Evolutionary conservation across 148 eudicot species (phyloP), one percentile per base, ranked within the genome.

Genomic region (Rhododendron griersonianum): DNA sequence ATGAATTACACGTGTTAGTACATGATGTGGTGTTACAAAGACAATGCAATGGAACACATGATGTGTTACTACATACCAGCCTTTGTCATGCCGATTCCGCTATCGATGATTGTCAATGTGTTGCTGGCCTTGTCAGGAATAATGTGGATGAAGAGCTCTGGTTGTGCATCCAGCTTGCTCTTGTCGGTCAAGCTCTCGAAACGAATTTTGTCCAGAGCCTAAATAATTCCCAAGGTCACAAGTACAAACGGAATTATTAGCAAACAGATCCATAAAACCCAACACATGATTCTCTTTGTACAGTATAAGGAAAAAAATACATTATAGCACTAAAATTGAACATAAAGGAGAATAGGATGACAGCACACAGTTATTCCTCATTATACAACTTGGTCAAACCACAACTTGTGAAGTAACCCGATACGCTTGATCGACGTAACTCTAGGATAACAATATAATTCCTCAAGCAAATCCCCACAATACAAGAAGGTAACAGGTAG

Each of bases 51-150:
- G 3, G 47, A 81, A 11, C 4, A 30, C 15, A 7, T 18, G 15
- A 14, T 0, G 14, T 10, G 33, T n/a, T 3, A 16, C 0, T 23
- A 91, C 95, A 25, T 87, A 93, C 94, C 95, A 90, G 95, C 94
- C 55, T 92, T 93, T 30, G 95, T 93, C 95, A 93, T 92, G 47
- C 98, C 98, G 57, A 94, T 86, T 83, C 98, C 98, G 88, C 98
- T 94, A 90, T 94, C 98, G 85, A 94, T 79, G 75, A 94, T 92
- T 10, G 98, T 67, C 83, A 94, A 61, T 69, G 95, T 89, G 92
- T 88, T 89, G 84, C 83, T 90, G 81, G 95, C 30, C 92, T 93
- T 93, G 89, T 94, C 95, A 1, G 98, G 98, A 21, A 93, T 61
- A 45, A 93, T 89, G 88, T 93, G 94, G 51, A 93, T 92, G 84